Percentiles rank a stretch among this genome's conserved stretches.
These are phyloP conservation scores for Russula compacta DNA, from an alignment of 768 basidiomycete genomes.

Conservation along the genomic window DNA sequence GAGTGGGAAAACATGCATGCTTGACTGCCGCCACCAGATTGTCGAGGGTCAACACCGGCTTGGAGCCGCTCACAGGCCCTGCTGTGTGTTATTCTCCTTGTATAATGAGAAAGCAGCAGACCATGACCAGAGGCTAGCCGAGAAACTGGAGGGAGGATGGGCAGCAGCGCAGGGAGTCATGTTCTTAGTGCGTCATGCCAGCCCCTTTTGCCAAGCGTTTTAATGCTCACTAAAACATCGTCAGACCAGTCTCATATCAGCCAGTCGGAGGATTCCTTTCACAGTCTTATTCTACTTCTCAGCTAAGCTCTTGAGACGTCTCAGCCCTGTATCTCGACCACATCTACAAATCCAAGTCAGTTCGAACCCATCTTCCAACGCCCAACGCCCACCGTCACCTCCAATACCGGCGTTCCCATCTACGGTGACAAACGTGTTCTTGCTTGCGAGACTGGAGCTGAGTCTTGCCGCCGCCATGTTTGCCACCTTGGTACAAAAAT, in stretches of 20 bases:
- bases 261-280: not conserved
- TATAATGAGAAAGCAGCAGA: slow-evolving; percentile 1
- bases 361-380: not conserved
- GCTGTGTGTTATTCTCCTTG: not conserved
- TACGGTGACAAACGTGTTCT: not conserved
- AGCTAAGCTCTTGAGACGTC: not conserved
- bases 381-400: not conserved
- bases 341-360: not conserved
- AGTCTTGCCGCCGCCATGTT: not conserved
- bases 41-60: no score
- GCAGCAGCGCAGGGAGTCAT: not conserved
- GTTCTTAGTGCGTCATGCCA: not conserved
- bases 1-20: no score
- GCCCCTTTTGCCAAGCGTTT: not conserved
- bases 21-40: no score
- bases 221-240: not conserved
- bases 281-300: not conserved
- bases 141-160: slow-evolving; percentile 4
- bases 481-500: slow-evolving; percentile 1
- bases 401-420: not conserved
- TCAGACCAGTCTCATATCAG: slow-evolving; percentile 3
- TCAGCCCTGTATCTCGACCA: not conserved
- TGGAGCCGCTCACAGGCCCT: no score
- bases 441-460: not conserved
- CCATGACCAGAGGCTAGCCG: not conserved